These are phyloP conservation scores for Euphorbia celastroides DNA, from an alignment of 441 rosid genomes.

Conservation along the genomic window DNA sequence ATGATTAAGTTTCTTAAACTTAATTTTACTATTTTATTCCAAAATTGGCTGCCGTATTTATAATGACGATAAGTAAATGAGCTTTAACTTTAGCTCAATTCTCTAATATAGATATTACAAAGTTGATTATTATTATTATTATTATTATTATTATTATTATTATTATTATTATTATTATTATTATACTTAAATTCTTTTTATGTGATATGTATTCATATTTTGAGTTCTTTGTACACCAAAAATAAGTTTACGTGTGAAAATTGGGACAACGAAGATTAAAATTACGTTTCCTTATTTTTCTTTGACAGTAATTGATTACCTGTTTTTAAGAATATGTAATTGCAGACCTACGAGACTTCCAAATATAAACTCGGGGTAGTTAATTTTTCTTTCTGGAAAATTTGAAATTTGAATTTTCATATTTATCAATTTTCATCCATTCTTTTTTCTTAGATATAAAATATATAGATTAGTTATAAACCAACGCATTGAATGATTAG, in stretches of 20 bases:
- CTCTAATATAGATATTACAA: neutral
- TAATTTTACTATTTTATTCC: neutral
- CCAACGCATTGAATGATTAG: too few relatives aligned
- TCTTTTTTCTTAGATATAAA: too few relatives aligned
- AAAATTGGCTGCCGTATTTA: neutral
- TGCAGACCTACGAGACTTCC: neutral
- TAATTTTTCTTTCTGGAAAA: neutral
- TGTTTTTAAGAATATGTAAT: neutral
- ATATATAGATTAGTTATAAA: too few relatives aligned
- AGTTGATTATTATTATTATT: neutral
- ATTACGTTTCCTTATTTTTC: neutral
- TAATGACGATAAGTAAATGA: conserved; percentile 1
- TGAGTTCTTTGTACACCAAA: neutral
- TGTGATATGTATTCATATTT: too few relatives aligned
- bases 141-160: too few relatives aligned
- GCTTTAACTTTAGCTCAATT: conserved; percentile 13
- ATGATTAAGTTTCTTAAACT: conserved; percentile 11
- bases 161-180: too few relatives aligned
- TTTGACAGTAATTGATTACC: neutral
- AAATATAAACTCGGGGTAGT: neutral
- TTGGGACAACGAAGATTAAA: neutral
- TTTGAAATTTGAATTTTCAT: neutral
- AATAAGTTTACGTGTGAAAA: neutral
- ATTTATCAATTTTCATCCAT: too few relatives aligned
- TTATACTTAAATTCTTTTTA: too few relatives aligned